Conservation (phyloP, 176 grass and related monocot species). For the Stipa capillata region DNA sequence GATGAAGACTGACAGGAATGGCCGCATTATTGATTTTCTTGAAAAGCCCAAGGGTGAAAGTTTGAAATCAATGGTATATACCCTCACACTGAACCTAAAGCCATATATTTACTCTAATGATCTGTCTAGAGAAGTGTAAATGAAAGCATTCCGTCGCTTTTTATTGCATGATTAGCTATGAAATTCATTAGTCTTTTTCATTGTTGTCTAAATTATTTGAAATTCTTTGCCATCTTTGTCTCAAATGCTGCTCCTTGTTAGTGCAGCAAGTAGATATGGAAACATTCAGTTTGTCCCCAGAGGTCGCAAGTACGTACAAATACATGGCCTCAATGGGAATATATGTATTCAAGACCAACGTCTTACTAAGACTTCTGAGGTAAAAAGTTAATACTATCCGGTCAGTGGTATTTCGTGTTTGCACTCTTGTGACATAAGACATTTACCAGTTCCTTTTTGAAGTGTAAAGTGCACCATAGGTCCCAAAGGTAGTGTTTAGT, state of each 20-base stretch:
- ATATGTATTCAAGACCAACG: constrained; percentile 67
- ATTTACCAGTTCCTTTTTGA: not conserved
- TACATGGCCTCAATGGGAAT: constrained; percentile 89
- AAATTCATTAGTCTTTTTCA: not conserved
- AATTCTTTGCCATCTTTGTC: not conserved
- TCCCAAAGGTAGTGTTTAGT: too few relatives aligned
- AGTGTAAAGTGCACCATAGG: too few relatives aligned
- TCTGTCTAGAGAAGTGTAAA: constrained; percentile 2
- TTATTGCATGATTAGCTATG: not conserved
- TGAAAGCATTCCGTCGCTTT: not conserved
- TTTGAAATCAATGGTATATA: constrained; percentile 67
- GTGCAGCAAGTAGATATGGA: constrained; percentile 54
- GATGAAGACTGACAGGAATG: constrained; percentile 52
- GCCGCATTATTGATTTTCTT: constrained; percentile 53
- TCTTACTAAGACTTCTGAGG: constrained; percentile 63
- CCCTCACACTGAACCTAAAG: not conserved
- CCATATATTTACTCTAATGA: not conserved
- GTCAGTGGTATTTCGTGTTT: not conserved
- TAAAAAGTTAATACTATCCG: not conserved
- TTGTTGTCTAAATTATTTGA: not conserved
- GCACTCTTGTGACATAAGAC: not conserved
- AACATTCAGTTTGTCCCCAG: constrained; percentile 42
- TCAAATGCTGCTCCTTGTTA: not conserved
- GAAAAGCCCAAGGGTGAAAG: constrained; percentile 72
- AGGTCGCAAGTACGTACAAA: constrained; percentile 34